Evolutionary conservation across 2,329 filamentous ascomycete genomes (phyloP), one percentile per base, ranked within the genome.

Genomic region (Apiospora arundinis): DNA sequence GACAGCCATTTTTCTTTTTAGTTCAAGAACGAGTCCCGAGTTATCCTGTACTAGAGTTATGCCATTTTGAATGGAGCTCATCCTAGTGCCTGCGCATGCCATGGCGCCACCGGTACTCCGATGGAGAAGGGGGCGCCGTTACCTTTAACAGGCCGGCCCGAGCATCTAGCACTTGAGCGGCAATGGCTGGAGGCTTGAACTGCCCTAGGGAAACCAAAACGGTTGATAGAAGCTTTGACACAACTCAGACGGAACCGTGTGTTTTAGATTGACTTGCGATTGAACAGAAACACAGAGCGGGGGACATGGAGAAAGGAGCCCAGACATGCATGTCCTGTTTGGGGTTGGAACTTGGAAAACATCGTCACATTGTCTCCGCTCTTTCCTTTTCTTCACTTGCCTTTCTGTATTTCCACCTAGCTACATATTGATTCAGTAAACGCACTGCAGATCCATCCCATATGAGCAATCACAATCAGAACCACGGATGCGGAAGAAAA

Each of bases 81-180:
- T n/a, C 32, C 21, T 63, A 40, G 56, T 21, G 32, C 18, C 3
- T 3, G 11, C 12, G 23, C 14, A 21, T 40, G 5, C 49, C 11
- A 23, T n/a, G 9, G 56, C 32, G n/a, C 12, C 18, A 18, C 56
- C 56, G 56, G 56, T 40, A 63, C 32, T 63, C 56, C 56, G 56
- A 63, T 40, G 56, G 52, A 63, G 32, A 63, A 63, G 21, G 32
- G 32, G 56, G 56, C 32, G 56, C 56, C 56, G 56, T 32, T 32
- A 56, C 9, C 46, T 2, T 16, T 16, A 40, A 6, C 32, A 16
- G 8, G 18, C 56, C 56, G 56, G 56, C 56, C 56, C 56, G 56
- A 63, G 56, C 56, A n/a, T 32, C 40, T 11, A 40, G n/a, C 32
- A 32, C 8, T 63, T n/a, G 28, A 9, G 32, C 8, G 56, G 32